Evolutionary conservation across 495 filamentous ascomycete species (phyloP).

Genomic region (Bacidia rubella): DNA sequence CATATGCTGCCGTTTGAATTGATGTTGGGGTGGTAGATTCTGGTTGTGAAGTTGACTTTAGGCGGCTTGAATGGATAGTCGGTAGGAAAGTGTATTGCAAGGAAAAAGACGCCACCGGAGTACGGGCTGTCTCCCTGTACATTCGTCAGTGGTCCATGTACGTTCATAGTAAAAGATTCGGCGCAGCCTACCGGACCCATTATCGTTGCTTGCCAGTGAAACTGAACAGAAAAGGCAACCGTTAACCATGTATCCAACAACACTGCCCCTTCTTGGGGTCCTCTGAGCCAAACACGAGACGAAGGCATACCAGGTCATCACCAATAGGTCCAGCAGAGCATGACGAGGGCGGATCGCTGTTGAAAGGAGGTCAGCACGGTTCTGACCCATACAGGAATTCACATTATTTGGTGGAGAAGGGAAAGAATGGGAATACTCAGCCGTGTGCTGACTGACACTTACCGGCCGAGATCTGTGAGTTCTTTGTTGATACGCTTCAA

Average conservation of each 20-base stretch:
- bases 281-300: no score
- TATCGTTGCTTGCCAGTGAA: conserved; percentile 99
- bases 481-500: conserved; percentile 99
- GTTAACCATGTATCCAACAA: not conserved
- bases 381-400: no score
- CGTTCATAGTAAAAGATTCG: conserved; percentile 7
- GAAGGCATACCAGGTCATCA: conserved; percentile 81
- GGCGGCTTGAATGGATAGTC: conserved; percentile 99
- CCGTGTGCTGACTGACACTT: conserved; percentile 20
- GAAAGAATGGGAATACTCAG: not conserved
- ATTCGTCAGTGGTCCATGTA: not conserved
- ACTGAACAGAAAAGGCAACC: conserved; percentile 38
- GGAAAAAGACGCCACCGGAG: conserved; percentile 95
- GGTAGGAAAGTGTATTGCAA: conserved; percentile 96
- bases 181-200: conserved; percentile 98
- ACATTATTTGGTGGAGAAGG: not conserved
- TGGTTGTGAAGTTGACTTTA: conserved; percentile 99
- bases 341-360: conserved; percentile 92
- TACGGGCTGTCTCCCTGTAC: conserved; percentile 81
- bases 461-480: conserved; percentile 97
- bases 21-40: conserved; percentile 99
- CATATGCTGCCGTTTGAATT: conserved; percentile 99
- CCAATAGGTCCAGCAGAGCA: conserved; percentile 94
- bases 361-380: conserved; percentile 1
- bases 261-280: no score